phyloP scores from a whole-genome alignment of 768 basidiomycete species.

The Tephrocybe sp. region DNA sequence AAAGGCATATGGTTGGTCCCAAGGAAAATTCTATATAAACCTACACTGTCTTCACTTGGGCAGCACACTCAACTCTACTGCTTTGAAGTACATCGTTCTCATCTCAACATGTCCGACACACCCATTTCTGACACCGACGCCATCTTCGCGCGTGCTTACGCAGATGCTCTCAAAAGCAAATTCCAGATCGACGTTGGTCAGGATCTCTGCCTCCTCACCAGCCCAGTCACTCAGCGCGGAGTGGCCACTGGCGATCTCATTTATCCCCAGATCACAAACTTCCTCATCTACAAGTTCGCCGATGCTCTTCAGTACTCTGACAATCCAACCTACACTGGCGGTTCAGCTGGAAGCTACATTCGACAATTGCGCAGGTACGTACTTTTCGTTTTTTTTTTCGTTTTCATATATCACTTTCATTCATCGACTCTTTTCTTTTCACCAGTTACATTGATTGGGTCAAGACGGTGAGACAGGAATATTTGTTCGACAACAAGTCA shows the following conservation, averaged over 20 bases:
- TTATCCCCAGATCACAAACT: neutral
- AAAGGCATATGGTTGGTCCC: too few species aligned
- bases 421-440: neutral
- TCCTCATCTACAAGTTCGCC: constrained; percentile 6
- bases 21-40: too few species aligned
- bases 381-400: too few species aligned
- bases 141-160: constrained; percentile 11
- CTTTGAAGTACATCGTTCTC: neutral
- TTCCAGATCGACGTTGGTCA: constrained; percentile 4
- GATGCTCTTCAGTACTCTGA: constrained; percentile 6
- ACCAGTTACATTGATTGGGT: neutral
- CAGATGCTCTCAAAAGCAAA: constrained; percentile 2
- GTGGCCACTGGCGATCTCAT: constrained; percentile 1
- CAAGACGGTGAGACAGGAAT: neutral
- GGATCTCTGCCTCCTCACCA: constrained; percentile 3
- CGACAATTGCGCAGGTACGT: constrained; percentile 7
- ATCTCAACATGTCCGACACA: neutral
- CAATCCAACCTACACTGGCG: neutral
- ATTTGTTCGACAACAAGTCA: neutral
- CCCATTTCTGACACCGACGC: constrained; percentile 7
- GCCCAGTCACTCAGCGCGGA: constrained; percentile 6
- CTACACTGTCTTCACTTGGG: too few species aligned
- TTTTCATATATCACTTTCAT: neutral
- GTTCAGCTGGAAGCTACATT: neutral
- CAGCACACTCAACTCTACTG: too few species aligned